phyloP scores from a whole-genome alignment of 1,139 yeast genomes.

The Yamadazyma kanchanaburiensis region DNA sequence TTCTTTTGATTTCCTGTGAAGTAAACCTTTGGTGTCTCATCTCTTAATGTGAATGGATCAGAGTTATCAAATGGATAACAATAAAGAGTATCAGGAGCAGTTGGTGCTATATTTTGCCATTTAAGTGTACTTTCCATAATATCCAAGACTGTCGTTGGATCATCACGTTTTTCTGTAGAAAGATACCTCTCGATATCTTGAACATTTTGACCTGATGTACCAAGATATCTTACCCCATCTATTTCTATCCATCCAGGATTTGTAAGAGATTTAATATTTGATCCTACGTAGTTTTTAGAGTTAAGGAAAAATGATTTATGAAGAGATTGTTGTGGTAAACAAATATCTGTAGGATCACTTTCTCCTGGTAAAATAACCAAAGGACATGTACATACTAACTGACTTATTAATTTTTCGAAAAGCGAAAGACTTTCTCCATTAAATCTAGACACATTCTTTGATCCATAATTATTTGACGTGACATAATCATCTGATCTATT shows the following conservation, averaged over 20 bases:
- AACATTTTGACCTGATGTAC: constrained; percentile 83
- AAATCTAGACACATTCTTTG: constrained; percentile 49
- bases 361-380: constrained; percentile 83
- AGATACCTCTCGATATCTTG: constrained; percentile 71
- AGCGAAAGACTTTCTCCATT: constrained; percentile 36
- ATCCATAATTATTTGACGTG: constrained; percentile 46
- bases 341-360: constrained; percentile 75
- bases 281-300: constrained; percentile 42
- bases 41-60: constrained; percentile 74
- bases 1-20: constrained; percentile 79
- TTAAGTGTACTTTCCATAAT: constrained; percentile 66
- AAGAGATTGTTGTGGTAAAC: constrained; percentile 87
- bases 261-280: constrained; percentile 47
- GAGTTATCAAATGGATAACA: constrained; percentile 78
- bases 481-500: constrained; percentile 26
- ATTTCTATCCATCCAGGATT: constrained; percentile 73
- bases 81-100: constrained; percentile 94
- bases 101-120: constrained; percentile 90
- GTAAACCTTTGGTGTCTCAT: constrained; percentile 80
- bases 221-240: constrained; percentile 56
- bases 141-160: constrained; percentile 31
- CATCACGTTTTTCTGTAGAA: constrained; percentile 17
- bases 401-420: constrained; percentile 58
- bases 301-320: constrained; percentile 67
- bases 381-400: constrained; percentile 59